Evolutionary conservation across 768 basidiomycete species (phyloP), one percentile per base, ranked within the genome.

Genomic region (Boletus barrowsii): DNA sequence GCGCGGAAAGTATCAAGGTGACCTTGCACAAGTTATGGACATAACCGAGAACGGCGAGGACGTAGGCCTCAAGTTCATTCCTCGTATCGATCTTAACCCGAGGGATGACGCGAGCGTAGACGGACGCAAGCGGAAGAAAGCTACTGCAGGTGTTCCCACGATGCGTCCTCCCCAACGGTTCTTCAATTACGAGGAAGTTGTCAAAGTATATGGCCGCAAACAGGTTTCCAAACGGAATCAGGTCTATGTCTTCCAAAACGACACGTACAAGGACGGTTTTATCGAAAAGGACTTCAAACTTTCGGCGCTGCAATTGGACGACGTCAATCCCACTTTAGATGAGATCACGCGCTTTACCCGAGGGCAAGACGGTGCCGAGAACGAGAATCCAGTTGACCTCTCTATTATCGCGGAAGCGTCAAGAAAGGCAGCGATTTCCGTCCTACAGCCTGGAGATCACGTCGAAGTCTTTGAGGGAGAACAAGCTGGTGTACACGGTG

Each of bases 381-480:
- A 78, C 42, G 87, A 87, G 49, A 75, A 77, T 32, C 75, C 81
- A n/a, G 85, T 97, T 44, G 93, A 98, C 68, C 76, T 98, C 42
- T 89, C 89, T 14, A 83, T 90, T 47, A 94, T 98, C 54, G 93
- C 93, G 0, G 95, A 96, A 69, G 92, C 93, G 3, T 90, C 95
- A 2, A 78, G 87, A 43, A 94, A 92, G 66, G 87, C 91, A 6
- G 91, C 93, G n/a, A 88, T 93, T 33, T 83, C 90, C 11, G 92
- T 93, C 8, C 76, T 99, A n/a, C 93, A 97, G 67, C 97, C 97
- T 0, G 97, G 97, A 45, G 97, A 99, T 73, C 91, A 93, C 60
- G 86, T 99, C 43, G 97, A 99, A 68, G 93, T 98, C 14, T 94
- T 94, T 63, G 94, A 98, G 69, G 97, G 97, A 41, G 94, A 98